Percentiles rank a stretch among this genome's conserved stretches.
Evolutionary conservation across 306 rosid genomes (phyloP).

Genomic region (Prunus campanulata): DNA sequence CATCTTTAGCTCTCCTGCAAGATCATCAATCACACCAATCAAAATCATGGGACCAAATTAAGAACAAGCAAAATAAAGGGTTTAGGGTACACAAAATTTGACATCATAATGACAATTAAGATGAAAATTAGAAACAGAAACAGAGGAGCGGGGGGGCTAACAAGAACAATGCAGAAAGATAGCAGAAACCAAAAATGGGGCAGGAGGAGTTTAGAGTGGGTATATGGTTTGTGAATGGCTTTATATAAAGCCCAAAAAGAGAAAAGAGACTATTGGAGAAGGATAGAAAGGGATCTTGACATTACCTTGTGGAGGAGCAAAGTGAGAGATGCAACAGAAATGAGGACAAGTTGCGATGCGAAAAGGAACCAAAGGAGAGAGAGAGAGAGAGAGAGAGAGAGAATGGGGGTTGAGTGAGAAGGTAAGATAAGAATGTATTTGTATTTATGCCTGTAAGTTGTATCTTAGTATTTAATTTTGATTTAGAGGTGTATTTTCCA

Average conservation of each 20-base stretch:
- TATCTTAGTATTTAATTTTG: not conserved
- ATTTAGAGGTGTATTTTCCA: not conserved
- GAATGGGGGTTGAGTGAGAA: slow-evolving; percentile 51
- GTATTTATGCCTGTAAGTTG: slow-evolving; percentile 12
- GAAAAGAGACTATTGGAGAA: slow-evolving; percentile 1
- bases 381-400: slow-evolving; percentile 8
- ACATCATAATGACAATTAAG: not conserved
- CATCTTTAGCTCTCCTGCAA: slow-evolving; percentile 43
- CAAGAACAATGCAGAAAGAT: slow-evolving; percentile 11
- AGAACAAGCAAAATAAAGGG: not conserved
- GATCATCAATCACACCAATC: slow-evolving; percentile 17
- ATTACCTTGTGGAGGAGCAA: slow-evolving; percentile 50
- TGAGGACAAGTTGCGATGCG: slow-evolving; percentile 23
- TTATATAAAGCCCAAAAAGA: slow-evolving; percentile 3
- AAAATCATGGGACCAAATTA: not conserved
- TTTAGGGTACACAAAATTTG: not conserved
- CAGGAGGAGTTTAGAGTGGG: not conserved
- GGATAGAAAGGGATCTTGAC: slow-evolving; percentile 19
- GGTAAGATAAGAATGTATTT: slow-evolving; percentile 69
- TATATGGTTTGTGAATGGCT: not conserved
- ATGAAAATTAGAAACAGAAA: not conserved
- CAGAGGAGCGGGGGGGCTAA: slow-evolving; percentile 11
- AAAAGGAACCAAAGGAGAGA: slow-evolving; percentile 33
- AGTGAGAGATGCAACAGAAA: slow-evolving; percentile 41
- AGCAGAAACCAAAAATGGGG: slow-evolving; percentile 9